A percentile compares a stretch with the other conserved stretches of the same genome.
phyloP scores from a whole-genome alignment of 768 basidiomycete species.

The Auricularia cornea region DNA sequence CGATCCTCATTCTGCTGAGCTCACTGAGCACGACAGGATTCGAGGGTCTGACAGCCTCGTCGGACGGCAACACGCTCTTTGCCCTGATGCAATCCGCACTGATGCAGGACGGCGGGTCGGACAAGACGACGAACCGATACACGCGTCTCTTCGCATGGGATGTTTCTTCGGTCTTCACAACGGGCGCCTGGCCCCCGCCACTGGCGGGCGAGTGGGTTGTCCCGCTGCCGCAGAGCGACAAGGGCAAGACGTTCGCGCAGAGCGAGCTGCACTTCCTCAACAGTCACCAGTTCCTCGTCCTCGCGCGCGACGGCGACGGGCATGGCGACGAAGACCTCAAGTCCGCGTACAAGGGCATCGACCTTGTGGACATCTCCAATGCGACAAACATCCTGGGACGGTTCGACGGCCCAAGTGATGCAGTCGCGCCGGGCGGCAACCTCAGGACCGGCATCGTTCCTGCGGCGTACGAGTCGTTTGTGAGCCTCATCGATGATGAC shows the following conservation, averaged over 20 bases:
- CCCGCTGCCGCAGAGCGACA: slow-evolving; percentile 43
- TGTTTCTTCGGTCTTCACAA: slow-evolving; percentile 23
- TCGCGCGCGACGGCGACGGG: slow-evolving; percentile 54
- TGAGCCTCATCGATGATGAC: slow-evolving; percentile 42
- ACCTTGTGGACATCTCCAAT: slow-evolving; percentile 46
- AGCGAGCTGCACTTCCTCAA: slow-evolving; percentile 54
- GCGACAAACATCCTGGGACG: slow-evolving; percentile 56
- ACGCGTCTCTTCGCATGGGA: slow-evolving; percentile 53
- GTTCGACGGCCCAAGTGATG: slow-evolving; percentile 45
- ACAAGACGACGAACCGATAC: slow-evolving; percentile 39
- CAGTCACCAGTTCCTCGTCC: slow-evolving; percentile 45
- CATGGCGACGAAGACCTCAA: slow-evolving; percentile 42
- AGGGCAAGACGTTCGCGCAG: slow-evolving; percentile 41
- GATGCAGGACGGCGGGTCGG: slow-evolving; percentile 52
- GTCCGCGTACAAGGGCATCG: slow-evolving; percentile 49
- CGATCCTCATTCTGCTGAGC: not conserved
- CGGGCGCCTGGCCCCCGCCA: slow-evolving; percentile 6
- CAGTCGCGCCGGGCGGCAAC: slow-evolving; percentile 42
- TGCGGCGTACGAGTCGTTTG: slow-evolving; percentile 48
- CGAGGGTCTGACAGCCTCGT: slow-evolving; percentile 48
- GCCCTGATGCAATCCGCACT: slow-evolving; percentile 56
- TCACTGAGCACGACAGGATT: slow-evolving; percentile 30
- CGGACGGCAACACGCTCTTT: slow-evolving; percentile 42
- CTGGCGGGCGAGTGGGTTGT: slow-evolving; percentile 54
- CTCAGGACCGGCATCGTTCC: slow-evolving; percentile 40